Conservation (phyloP, 2,329 filamentous ascomycete genomes). For the Trichophyton verrucosum region DNA sequence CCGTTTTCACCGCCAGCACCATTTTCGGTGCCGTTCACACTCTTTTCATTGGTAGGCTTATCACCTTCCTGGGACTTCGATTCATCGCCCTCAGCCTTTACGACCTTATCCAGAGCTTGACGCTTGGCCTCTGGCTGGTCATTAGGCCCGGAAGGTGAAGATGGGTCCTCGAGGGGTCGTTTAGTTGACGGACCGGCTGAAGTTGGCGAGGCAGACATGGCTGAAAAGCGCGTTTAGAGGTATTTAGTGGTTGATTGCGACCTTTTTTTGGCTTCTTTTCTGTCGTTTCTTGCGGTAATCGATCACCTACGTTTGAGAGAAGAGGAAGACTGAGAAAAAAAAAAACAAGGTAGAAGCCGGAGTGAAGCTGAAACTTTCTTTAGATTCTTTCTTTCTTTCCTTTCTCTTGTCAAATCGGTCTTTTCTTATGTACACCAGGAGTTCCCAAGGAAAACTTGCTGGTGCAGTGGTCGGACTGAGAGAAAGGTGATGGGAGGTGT, state of each 20-base stretch:
- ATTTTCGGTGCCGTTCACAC: conserved; percentile 18
- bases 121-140: conserved; percentile 97
- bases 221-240: conserved; percentile 28
- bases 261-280: background rate
- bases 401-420: conserved; percentile 38
- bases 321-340: conserved; percentile 18
- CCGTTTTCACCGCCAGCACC: conserved; percentile 26
- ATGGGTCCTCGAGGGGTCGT: conserved; percentile 92
- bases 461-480: conserved; percentile 46
- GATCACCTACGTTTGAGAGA: conserved; percentile 31
- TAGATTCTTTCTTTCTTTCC: conserved; percentile 37
- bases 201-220: conserved; percentile 57
- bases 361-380: conserved; percentile 31
- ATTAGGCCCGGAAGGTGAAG: conserved; percentile 77
- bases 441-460: conserved; percentile 86
- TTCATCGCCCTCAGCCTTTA: conserved; percentile 46
- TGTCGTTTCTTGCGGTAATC: conserved; percentile 5
- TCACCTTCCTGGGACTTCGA: conserved; percentile 34
- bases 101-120: conserved; percentile 83
- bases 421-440: conserved; percentile 68
- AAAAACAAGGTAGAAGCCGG: conserved; percentile 22
- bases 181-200: conserved; percentile 48
- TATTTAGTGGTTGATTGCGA: conserved; percentile 9
- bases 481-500: conserved; percentile 28
- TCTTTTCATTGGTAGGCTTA: conserved; percentile 27